Percentiles rank a stretch among this genome's conserved stretches.
phyloP scores from a whole-genome alignment of 1,139 yeast species.

The Taphrina communis region DNA sequence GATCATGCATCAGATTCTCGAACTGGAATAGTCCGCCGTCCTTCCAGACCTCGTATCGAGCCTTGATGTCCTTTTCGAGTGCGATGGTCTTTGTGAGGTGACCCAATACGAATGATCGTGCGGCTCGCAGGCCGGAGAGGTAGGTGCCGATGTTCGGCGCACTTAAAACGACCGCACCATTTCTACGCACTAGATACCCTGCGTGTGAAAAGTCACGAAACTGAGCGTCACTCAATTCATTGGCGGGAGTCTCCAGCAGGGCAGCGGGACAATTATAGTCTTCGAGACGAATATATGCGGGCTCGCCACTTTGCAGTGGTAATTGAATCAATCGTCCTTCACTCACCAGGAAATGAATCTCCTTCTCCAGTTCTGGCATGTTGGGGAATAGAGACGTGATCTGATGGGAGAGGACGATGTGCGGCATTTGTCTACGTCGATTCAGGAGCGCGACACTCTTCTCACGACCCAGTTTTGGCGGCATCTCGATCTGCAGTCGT shows the following conservation, averaged over 20 bases:
- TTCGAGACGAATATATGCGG: conserved; percentile 25
- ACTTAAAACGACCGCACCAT: conserved; percentile 13
- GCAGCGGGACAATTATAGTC: conserved; percentile 15
- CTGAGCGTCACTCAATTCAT: conserved; percentile 10
- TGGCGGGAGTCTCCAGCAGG: not conserved
- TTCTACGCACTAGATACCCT: conserved; percentile 26
- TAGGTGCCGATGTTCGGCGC: conserved; percentile 28
- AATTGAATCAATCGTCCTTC: conserved; percentile 19
- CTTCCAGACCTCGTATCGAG: conserved; percentile 32
- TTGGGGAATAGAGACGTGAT: conserved; percentile 35
- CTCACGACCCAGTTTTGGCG: conserved; percentile 24
- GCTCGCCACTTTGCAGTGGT: conserved; percentile 28
- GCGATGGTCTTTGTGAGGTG: conserved; percentile 20
- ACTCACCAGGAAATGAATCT: conserved; percentile 16
- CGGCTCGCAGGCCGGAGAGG: conserved; percentile 11
- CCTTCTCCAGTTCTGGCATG: conserved; percentile 32
- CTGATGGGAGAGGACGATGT: conserved; percentile 30
- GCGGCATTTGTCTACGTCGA: conserved; percentile 27
- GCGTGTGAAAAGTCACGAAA: conserved; percentile 19
- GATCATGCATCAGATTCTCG: conserved; percentile 31
- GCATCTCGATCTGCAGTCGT: conserved; percentile 3
- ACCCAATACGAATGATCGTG: conserved; percentile 21
- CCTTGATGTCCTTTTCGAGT: conserved; percentile 32
- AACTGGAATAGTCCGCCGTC: conserved; percentile 33
- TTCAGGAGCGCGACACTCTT: conserved; percentile 13